Evolutionary conservation across 2,329 filamentous ascomycete species (phyloP).

Genomic region (Didymella segeticola): DNA sequence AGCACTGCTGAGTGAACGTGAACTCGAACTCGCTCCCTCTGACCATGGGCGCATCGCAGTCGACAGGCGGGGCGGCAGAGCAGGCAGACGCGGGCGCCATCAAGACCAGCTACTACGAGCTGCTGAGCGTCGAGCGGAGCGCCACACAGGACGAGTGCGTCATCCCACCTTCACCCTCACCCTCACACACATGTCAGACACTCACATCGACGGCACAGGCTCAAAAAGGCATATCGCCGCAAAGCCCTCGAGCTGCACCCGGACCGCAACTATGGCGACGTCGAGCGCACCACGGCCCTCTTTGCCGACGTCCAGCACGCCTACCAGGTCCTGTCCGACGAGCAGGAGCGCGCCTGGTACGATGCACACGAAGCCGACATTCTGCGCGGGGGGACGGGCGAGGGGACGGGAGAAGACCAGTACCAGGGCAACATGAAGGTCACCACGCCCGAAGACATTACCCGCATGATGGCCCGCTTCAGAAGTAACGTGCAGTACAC

Average conservation of each 20-base stretch:
- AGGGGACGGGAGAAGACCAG: constrained; percentile 55
- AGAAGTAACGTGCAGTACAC: constrained; percentile 78
- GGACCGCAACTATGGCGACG: constrained; percentile 88
- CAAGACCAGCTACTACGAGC: constrained; percentile 85
- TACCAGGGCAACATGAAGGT: constrained; percentile 74
- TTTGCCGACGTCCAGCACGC: constrained; percentile 94
- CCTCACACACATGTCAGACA: neutral
- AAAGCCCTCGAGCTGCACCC: constrained; percentile 95
- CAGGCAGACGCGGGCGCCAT: constrained; percentile 33
- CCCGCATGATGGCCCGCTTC: constrained; percentile 80
- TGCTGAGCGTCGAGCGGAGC: constrained; percentile 74
- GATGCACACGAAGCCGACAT: constrained; percentile 92
- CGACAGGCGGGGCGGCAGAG: constrained; percentile 40
- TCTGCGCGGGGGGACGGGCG: constrained; percentile 68
- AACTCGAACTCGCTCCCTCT: neutral
- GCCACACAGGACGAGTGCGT: constrained; percentile 80
- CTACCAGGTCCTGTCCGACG: constrained; percentile 94
- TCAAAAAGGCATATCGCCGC: constrained; percentile 90
- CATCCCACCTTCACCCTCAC: neutral
- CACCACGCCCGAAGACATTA: constrained; percentile 81
- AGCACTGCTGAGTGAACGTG: neutral
- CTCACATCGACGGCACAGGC: constrained; percentile 59
- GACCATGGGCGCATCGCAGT: constrained; percentile 58
- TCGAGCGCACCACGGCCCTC: constrained; percentile 79
- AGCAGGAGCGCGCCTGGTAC: constrained; percentile 97